Base-by-base conservation (phyloP, 2,329 filamentous ascomycete species). In the Aureobasidium sp. region DNA sequence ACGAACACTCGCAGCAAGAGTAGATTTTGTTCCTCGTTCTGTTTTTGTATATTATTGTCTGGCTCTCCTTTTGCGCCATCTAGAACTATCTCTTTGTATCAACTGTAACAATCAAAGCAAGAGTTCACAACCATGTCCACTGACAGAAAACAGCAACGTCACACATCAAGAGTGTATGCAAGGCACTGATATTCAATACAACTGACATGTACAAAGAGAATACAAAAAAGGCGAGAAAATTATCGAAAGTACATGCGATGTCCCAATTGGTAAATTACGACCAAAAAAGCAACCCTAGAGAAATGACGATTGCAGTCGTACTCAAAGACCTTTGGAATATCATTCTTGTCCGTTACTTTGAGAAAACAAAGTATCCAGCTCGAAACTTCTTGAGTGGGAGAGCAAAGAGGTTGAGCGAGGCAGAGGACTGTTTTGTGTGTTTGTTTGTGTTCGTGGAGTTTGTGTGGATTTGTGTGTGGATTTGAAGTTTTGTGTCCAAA, bases 1-100 rank as follows among this genome's bases (percentile, higher is more conserved):
- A 85, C 15, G 65, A 66, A 17, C 14, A 36, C 22, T 15, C 22
- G 5, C 9, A 39, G 20, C 14, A 45, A 17, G 42, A 27, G 12
- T 27, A 27, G 2, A 8, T 34, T 12, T 2, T 8, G 2, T 3
- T 12, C 9, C 31, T 11, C 17, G 14, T 39, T 39, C 14, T 39
- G 14, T 39, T 39, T 4, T 39, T 17, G 9, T 9, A 34, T 22
- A 25, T 8, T 17, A 2, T 45, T 17, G 22, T 8, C 25, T 17
- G 8, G 22, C 14, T 45, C 41, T 42, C 22, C 22, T 22, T 11
- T 42, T 42, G 5, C 22, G 14, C 1, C 41, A 27, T 42, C 22
- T 55, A 25, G 5, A 20, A 12, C 5, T 52, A 14, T 5, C 20
- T 20, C 5, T 9, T 15, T 52, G 20, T 51, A 51, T 11, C 17